These are phyloP conservation scores for Phytophthora sansomeana DNA, from an alignment of 352 stramenopile genomes.

Conservation along the genomic window DNA sequence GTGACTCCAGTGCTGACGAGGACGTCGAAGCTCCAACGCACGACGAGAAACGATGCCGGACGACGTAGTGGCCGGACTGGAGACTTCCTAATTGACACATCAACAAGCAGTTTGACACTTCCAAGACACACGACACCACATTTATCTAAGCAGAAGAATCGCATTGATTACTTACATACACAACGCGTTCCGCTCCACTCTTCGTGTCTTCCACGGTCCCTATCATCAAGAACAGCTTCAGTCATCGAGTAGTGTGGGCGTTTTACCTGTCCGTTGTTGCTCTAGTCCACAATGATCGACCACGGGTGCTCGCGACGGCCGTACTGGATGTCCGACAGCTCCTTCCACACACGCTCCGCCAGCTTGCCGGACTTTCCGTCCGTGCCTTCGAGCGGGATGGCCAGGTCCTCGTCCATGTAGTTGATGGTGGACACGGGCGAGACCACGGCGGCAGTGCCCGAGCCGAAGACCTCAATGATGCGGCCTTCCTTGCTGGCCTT, in stretches of 20 bases:
- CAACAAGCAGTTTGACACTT: not conserved
- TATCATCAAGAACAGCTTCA: slow-evolving; percentile 11
- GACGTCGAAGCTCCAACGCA: not conserved
- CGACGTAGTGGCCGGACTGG: slow-evolving; percentile 3
- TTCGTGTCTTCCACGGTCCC: slow-evolving; percentile 9
- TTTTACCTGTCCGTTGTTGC: slow-evolving; percentile 1
- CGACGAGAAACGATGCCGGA: slow-evolving; percentile 11
- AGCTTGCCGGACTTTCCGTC: slow-evolving; percentile 87
- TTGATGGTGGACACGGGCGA: slow-evolving; percentile 95
- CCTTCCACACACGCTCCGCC: slow-evolving; percentile 90
- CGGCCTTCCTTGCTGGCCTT: slow-evolving; percentile 91
- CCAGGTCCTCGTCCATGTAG: slow-evolving; percentile 94
- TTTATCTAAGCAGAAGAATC: slow-evolving; percentile 27
- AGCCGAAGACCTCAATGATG: slow-evolving; percentile 96
- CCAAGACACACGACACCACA: slow-evolving; percentile 7
- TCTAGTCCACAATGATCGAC: slow-evolving; percentile 58
- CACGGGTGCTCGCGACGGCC: slow-evolving; percentile 61
- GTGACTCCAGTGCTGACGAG: not conserved
- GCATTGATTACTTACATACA: slow-evolving; percentile 39
- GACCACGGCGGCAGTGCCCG: slow-evolving; percentile 95
- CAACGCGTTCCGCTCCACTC: slow-evolving; percentile 13
- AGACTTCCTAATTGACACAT: not conserved
- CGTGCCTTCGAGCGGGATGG: slow-evolving; percentile 89
- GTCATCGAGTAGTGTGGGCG: slow-evolving; percentile 4
- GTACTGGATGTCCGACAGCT: slow-evolving; percentile 92